Evolutionary conservation across 2,329 filamentous ascomycete genomes (phyloP), one percentile per base, ranked within the genome.

Genomic region (Fusarium fujikuroi): DNA sequence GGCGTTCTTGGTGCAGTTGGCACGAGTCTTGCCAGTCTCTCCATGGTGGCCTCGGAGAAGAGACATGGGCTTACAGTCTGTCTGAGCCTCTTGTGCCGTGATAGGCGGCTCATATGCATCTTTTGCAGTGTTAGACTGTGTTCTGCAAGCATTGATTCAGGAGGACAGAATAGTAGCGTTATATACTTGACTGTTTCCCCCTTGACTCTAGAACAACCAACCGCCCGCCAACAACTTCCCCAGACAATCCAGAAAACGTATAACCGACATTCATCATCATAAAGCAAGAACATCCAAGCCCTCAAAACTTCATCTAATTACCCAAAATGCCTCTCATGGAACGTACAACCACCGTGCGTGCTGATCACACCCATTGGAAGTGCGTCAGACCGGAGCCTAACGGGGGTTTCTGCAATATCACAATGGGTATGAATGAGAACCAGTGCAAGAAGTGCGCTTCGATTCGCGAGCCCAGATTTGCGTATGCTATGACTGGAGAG

Each of bases 81-180:
- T 16, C 9, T 5, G 11, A 53, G 1, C 5, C 0, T 12, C 5
- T 21, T 7, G 2, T 2, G 2, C 1, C 2, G 9, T n/a, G 23
- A 39, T 15, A 7, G 2, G 5, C 11, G 11, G 5, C 15, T 0
- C 2, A 25, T 7, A 1, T 21, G 6, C 5, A 37, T 2, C 2
- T 2, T 9, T 9, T 16, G 14, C 1, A 36, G 19, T 8, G 23
- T 6, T 7, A 4, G 2, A 12, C 3, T 25, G 4, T 28, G 5
- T 21, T 0, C 25, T 0, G 25, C 6, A 15, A 15, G 49, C 1
- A 10, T 19, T 34, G 14, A 15, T 5, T 5, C 9, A 21, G 16
- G 6, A 32, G 2, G 5, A 10, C 9, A 21, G 0, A 3, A 46
- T 3, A 14, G 18, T 0, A 23, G 3, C 15, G 3, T 23, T 10